phyloP scores from a whole-genome alignment of 2,329 filamentous ascomycete genomes.

The Nothopassalora personata region DNA sequence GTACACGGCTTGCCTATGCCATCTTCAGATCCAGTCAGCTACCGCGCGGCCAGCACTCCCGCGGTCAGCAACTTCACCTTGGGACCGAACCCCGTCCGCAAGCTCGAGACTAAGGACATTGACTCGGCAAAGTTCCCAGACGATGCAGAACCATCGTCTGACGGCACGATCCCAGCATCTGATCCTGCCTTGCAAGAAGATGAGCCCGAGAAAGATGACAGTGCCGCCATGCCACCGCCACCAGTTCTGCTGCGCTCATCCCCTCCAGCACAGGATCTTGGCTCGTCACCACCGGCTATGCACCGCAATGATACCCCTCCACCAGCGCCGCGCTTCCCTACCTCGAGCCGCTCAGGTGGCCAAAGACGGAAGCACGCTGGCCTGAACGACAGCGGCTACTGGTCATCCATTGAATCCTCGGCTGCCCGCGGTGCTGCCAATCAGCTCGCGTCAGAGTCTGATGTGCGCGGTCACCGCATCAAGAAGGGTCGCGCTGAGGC shows the following conservation, averaged over 20 bases:
- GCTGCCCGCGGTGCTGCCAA: slow-evolving; percentile 60
- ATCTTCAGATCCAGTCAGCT: slow-evolving; percentile 24
- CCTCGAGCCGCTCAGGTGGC: slow-evolving; percentile 59
- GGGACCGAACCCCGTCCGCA: slow-evolving; percentile 26
- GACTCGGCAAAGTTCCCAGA: slow-evolving; percentile 49
- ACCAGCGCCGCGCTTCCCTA: slow-evolving; percentile 55
- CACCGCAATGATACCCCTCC: slow-evolving; percentile 69
- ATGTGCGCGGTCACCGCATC: slow-evolving; percentile 61
- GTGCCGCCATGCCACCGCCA: slow-evolving; percentile 39
- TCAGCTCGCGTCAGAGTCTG: slow-evolving; percentile 67
- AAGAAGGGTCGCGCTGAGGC: slow-evolving; percentile 91
- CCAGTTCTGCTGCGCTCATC: slow-evolving; percentile 55
- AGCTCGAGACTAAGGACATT: slow-evolving; percentile 38
- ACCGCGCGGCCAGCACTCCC: slow-evolving; percentile 37
- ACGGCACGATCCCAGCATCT: slow-evolving; percentile 49
- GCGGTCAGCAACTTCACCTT: slow-evolving; percentile 34
- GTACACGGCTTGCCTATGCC: slow-evolving; percentile 26
- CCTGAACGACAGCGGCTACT: slow-evolving; percentile 93
- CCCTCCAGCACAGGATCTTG: slow-evolving; percentile 65
- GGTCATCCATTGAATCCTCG: slow-evolving; percentile 91
- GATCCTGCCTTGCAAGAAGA: slow-evolving; percentile 47
- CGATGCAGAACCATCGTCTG: slow-evolving; percentile 47
- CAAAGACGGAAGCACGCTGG: slow-evolving; percentile 73
- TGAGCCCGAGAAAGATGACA: slow-evolving; percentile 36
- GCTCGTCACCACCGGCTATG: slow-evolving; percentile 91